Base-by-base conservation (phyloP, 2,329 filamentous ascomycete species). In the Sordariomycetes sp. region DNA sequence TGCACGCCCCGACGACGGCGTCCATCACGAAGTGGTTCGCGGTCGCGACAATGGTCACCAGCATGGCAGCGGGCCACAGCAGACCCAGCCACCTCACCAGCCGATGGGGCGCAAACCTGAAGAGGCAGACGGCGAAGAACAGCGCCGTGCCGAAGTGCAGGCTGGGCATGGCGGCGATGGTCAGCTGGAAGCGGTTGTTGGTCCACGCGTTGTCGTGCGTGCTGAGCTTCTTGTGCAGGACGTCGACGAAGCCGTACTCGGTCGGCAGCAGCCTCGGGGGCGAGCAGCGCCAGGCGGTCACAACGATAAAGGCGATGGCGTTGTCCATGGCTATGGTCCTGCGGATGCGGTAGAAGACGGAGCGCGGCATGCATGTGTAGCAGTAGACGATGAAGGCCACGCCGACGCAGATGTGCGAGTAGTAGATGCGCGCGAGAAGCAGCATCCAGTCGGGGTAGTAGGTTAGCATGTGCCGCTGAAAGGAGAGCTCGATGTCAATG, bases 241-340 rank as follows among this genome's bases (percentile, higher is more conserved):
- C 44, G 38, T 70, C 67, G 37, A 65, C 40, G 44, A 64, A 70
- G 16, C 66, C 66, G 12, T 67, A 66, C 35, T 61, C 51, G 8
- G 45, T 41, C 1, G 62, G 62, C 0, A 71, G 54, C n/a, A 72
- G 47, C 3, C 66, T 58, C 1, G 66, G 68, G 3, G 68, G 66
- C 36, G 54, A 58, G 48, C 65, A 68, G 14, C 65, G 60, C 57
- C 64, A 70, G 3, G 57, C 23, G 0, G 63, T 64, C 12, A 71
- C 49, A 30, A 69, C 56, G 30, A 61, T 46, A 31, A 71, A 72
- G 7, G 66, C 63, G 32, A 71, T 51, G 18, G 55, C 53, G 31
- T 71, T 70, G 35, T 65, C 56, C 4, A 62, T 40, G n/a, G 67
- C 67, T 27, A 71, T 50, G 1, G 64, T 63, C 17, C 67, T 64